These are phyloP conservation scores for Colletotrichum chlorophyti DNA, from an alignment of 2,329 filamentous ascomycete species.

Conservation along the genomic window DNA sequence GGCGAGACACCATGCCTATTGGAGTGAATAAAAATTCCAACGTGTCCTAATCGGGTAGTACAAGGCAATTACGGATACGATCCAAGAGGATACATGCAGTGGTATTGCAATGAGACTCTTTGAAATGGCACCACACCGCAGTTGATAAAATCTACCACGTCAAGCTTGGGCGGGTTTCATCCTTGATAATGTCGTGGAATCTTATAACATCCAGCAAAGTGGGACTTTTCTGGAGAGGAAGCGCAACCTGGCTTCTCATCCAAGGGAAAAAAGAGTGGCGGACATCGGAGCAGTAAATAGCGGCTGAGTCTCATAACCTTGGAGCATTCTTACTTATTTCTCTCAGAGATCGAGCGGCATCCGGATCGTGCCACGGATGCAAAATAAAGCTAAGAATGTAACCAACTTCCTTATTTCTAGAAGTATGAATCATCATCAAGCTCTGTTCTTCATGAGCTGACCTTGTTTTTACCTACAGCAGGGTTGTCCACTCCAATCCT, in stretches of 20 bases:
- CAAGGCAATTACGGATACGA: too few species aligned
- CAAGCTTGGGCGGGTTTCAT: too few species aligned
- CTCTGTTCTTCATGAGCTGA: too few species aligned
- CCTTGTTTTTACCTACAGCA: too few species aligned
- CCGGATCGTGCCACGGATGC: slow-evolving; percentile 54
- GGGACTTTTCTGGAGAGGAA: neutral
- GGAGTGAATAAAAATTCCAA: too few species aligned
- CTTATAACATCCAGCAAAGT: neutral
- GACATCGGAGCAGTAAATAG: slow-evolving; percentile 49
- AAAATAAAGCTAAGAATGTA: slow-evolving; percentile 30
- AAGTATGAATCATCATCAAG: neutral
- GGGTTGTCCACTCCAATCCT: too few species aligned
- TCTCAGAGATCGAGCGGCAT: slow-evolving; percentile 54
- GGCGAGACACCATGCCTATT: neutral
- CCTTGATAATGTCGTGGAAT: neutral
- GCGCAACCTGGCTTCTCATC: neutral
- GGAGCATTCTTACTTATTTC: neutral
- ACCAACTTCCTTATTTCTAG: neutral
- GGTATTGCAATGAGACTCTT: too few species aligned
- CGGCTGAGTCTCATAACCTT: too few species aligned
- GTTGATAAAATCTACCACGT: too few species aligned
- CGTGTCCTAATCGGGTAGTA: too few species aligned
- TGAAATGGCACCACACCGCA: too few species aligned
- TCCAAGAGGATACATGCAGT: too few species aligned
- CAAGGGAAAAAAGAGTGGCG: slow-evolving; percentile 49